Evolutionary conservation across 1,139 yeast genomes (phyloP), one percentile per base, ranked within the genome.

Genomic region (Pichia sp.): DNA sequence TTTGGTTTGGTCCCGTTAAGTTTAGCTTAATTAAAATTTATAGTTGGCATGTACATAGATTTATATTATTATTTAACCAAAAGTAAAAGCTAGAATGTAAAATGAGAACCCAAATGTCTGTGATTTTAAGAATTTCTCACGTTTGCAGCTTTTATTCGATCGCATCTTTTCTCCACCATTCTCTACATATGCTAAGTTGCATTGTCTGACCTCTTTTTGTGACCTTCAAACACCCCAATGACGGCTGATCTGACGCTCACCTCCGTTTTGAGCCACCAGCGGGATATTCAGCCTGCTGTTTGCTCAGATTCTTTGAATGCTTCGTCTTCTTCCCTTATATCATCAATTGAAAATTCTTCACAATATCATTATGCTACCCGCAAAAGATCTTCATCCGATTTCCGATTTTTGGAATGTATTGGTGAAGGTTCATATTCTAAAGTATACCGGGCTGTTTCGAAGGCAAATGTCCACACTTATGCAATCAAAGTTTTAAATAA

Each of bases 341-440:
- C 22, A 10, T 18, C 39, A 18, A 18, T 27, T 10, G 33, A 45
- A 6, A 29, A 45, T 18, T 18, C 34, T 13, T 33, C 36, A 18
- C 39, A 18, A 18, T 3, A 13, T 5, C 42, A 19, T 4, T 39
- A 46, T 29, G 29, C 19, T 14, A 50, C 54, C 2, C 47, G 75
- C 58, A 80, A 80, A 62, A 75, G 88, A 62, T 77, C 85, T 25
- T 96, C 91, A 2, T 77, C 79, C 58, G 99, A 93, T 70, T 95
- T 91, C 69, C 82, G 83, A 58, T 90, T 93, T 64, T 93, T 96
- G 38, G 83, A 85, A 51, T 81, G 84, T 53, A 77, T 95, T 44
- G 99, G 99, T 11, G 96, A 90, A 66, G 99, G 99, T 1, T 89
- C 97, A 1, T 95, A 93, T 65, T 91, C 98, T 5, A 90, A 96